phyloP scores from a whole-genome alignment of 306 rosid species.

The Coriaria nepalensis region DNA sequence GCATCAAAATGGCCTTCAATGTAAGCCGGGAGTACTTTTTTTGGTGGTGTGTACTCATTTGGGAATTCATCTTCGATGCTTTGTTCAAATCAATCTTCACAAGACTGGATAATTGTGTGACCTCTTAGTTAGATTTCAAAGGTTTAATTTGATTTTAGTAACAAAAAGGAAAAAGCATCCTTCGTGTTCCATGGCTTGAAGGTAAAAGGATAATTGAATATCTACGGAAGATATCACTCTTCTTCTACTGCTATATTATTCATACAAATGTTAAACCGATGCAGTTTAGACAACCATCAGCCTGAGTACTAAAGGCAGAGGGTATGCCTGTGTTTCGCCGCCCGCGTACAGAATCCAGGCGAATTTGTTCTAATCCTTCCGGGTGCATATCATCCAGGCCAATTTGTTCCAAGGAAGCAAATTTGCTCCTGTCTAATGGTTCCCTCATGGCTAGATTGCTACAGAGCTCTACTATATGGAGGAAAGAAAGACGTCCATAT shows the following conservation, averaged over 20 bases:
- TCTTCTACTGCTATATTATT: not conserved
- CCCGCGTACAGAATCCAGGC: constrained; percentile 53
- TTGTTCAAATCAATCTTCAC: no score
- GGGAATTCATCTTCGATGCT: no score
- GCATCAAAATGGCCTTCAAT: no score
- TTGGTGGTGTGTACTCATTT: no score
- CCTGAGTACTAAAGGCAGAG: constrained; percentile 44
- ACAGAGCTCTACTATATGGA: constrained; percentile 41
- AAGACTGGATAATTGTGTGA: no score
- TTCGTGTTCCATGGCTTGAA: not conserved
- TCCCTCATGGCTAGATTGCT: constrained; percentile 58
- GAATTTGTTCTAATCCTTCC: constrained; percentile 75
- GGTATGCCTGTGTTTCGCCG: constrained; percentile 66
- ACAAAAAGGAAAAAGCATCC: no score
- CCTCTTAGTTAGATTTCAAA: not conserved
- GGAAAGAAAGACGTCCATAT: constrained; percentile 51
- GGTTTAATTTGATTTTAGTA: no score
- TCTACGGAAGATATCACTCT: constrained; percentile 2
- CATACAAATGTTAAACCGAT: constrained; percentile 1
- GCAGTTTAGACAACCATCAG: constrained; percentile 49
- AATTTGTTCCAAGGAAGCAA: constrained; percentile 34
- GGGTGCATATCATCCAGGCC: constrained; percentile 68
- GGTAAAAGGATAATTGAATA: constrained; percentile 6
- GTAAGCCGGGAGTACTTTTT: no score
- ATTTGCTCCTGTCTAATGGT: constrained; percentile 82